A percentile compares a stretch with the other conserved stretches of the same genome.
phyloP scores from a whole-genome alignment of 306 rosid genomes.

The Crotalaria pallida region DNA sequence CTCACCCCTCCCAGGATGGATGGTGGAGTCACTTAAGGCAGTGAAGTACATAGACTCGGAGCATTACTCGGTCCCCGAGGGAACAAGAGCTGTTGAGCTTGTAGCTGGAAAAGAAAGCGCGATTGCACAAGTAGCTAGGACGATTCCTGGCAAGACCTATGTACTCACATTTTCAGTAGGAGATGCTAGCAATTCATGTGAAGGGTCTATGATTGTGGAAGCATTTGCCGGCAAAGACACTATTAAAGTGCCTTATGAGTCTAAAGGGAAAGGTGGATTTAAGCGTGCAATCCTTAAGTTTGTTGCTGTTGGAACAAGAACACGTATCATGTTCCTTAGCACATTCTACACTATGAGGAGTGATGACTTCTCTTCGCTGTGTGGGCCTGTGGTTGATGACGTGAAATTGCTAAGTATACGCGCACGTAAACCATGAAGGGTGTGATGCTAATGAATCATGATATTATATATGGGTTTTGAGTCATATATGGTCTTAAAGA shows the following conservation, averaged over 20 bases:
- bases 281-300: slow-evolving; percentile 74
- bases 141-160: slow-evolving; percentile 64
- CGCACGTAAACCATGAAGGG: slow-evolving; percentile 40
- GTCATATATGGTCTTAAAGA: background rate
- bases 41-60: slow-evolving; percentile 80
- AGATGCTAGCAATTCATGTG: slow-evolving; percentile 84
- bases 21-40: slow-evolving; percentile 96
- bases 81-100: slow-evolving; percentile 72
- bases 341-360: slow-evolving; percentile 88
- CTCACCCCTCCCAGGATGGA: slow-evolving; percentile 95
- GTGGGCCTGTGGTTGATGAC: slow-evolving; percentile 95
- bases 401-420: slow-evolving; percentile 63
- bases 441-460: background rate
- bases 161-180: slow-evolving; percentile 72
- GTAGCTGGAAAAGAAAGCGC: slow-evolving; percentile 96
- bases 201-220: slow-evolving; percentile 85
- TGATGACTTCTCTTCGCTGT: slow-evolving; percentile 85
- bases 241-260: slow-evolving; percentile 73
- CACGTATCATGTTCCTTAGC: slow-evolving; percentile 73
- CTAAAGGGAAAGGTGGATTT: slow-evolving; percentile 87
- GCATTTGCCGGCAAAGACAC: slow-evolving; percentile 79
- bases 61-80: slow-evolving; percentile 80
- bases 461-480: slow-evolving; percentile 1
- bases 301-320: slow-evolving; percentile 48
- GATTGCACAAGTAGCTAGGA: slow-evolving; percentile 80